A percentile compares a stretch with the other conserved stretches of the same genome.
phyloP scores from a whole-genome alignment of 163 green algal species.

The Prototheca wickerhamii region DNA sequence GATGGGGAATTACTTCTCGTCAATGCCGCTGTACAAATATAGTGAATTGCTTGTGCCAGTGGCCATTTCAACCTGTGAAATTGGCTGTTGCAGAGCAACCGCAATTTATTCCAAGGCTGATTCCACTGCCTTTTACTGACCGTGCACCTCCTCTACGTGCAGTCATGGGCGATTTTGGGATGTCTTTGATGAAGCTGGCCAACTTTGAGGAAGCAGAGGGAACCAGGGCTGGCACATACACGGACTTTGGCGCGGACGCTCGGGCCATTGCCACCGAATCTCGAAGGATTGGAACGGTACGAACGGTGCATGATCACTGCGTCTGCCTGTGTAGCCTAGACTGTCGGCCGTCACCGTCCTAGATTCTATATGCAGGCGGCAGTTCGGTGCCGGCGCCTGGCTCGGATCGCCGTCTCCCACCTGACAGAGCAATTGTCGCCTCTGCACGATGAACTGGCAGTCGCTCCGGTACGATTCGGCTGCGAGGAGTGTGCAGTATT shows the following conservation, averaged over 20 bases:
- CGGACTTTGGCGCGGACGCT: constrained; percentile 19
- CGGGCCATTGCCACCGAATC: constrained; percentile 29
- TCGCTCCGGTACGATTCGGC: constrained; percentile 26
- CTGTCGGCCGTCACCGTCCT: not conserved
- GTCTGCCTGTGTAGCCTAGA: not conserved
- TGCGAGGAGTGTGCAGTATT: not conserved
- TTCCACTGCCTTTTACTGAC: not conserved
- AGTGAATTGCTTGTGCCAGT: no score
- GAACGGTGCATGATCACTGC: not conserved
- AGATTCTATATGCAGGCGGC: not conserved
- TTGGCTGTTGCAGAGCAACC: not conserved
- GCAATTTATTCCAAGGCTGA: not conserved
- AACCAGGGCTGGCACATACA: constrained; percentile 31
- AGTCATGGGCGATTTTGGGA: constrained; percentile 45
- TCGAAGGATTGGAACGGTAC: constrained; percentile 27
- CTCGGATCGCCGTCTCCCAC: constrained; percentile 20
- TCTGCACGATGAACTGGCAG: constrained; percentile 44
- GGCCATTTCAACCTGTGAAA: no score
- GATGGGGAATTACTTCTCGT: not conserved
- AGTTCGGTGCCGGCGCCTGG: constrained; percentile 22
- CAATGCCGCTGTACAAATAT: no score
- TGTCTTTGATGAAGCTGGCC: constrained; percentile 37
- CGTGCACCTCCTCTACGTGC: not conserved
- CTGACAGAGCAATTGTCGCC: constrained; percentile 28
- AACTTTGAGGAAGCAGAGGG: constrained; percentile 50